These are phyloP conservation scores for Carex scoparia DNA, from an alignment of 176 grass and related monocot species.

Conservation along the genomic window DNA sequence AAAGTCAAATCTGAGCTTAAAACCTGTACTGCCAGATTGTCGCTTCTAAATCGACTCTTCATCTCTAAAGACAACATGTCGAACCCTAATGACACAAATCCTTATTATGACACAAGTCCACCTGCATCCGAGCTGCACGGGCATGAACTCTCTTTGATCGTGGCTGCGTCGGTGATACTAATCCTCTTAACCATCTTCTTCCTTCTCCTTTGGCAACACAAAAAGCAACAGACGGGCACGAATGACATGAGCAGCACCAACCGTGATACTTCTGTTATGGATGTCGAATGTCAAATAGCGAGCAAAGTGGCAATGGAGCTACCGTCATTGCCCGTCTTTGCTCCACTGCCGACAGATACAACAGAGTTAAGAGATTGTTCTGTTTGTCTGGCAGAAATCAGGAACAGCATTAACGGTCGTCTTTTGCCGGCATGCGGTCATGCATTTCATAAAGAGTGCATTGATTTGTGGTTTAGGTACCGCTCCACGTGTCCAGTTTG, in stretches of 20 bases:
- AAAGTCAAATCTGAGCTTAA: too few species aligned
- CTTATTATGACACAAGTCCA: background rate
- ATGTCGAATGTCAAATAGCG: background rate
- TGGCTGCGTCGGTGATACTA: background rate
- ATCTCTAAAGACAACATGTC: too few species aligned
- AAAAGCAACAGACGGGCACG: background rate
- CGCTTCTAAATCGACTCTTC: too few species aligned
- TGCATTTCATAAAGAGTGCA: conserved; percentile 50
- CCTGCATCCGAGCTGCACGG: background rate
- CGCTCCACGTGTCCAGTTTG: conserved; percentile 53
- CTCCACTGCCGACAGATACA: background rate
- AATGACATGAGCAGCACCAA: background rate
- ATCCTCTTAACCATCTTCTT: background rate
- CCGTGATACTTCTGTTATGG: background rate
- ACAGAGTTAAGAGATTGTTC: conserved; percentile 34
- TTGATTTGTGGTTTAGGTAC: conserved; percentile 42
- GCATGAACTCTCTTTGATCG: background rate
- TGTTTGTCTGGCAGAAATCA: conserved; percentile 49
- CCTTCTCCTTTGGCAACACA: background rate
- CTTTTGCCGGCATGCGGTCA: conserved; percentile 55
- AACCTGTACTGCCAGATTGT: too few species aligned
- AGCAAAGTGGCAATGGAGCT: background rate
- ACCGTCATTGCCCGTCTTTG: conserved; percentile 31
- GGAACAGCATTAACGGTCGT: conserved; percentile 31
- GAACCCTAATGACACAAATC: too few species aligned